These are phyloP conservation scores for Buddleja alternifolia DNA, from an alignment of 257 asterid genomes.

Conservation along the genomic window DNA sequence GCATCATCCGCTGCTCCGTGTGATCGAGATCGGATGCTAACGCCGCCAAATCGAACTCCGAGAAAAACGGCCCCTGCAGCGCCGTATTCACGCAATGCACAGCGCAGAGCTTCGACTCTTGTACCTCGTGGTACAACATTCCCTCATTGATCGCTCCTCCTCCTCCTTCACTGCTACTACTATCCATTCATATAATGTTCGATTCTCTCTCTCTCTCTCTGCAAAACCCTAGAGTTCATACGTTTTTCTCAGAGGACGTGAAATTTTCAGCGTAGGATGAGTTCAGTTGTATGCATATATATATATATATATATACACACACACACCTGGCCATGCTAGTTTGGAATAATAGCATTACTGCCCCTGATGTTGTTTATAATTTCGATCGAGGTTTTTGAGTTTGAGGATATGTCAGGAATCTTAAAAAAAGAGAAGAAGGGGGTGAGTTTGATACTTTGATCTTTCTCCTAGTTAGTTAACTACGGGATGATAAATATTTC, in stretches of 20 bases:
- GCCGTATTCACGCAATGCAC: conserved; percentile 98
- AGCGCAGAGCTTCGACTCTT: conserved; percentile 98
- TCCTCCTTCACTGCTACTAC: conserved; percentile 26
- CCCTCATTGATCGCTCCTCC: conserved; percentile 80
- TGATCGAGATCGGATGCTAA: conserved; percentile 93
- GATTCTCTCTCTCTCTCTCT: background rate
- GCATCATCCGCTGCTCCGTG: conserved; percentile 93
- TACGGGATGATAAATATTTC: too few relatives aligned
- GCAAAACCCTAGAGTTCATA: conserved; percentile 28
- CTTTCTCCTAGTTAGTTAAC: too few relatives aligned
- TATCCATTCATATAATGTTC: conserved; percentile 27
- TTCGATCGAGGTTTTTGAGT: background rate
- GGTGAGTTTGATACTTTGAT: background rate
- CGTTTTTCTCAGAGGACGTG: background rate
- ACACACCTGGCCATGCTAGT: conserved; percentile 5
- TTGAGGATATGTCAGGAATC: background rate
- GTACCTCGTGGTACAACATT: conserved; percentile 99
- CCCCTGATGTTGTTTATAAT: conserved; percentile 15
- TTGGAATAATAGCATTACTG: background rate
- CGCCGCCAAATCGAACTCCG: conserved; percentile 98
- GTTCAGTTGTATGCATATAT: conserved; percentile 16
- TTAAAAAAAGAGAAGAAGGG: background rate
- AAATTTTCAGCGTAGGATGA: background rate
- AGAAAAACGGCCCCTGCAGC: conserved; percentile 94
- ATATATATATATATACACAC: too few relatives aligned